phyloP scores from a whole-genome alignment of 2,329 filamentous ascomycete species.

The Fusarium sacchari region DNA sequence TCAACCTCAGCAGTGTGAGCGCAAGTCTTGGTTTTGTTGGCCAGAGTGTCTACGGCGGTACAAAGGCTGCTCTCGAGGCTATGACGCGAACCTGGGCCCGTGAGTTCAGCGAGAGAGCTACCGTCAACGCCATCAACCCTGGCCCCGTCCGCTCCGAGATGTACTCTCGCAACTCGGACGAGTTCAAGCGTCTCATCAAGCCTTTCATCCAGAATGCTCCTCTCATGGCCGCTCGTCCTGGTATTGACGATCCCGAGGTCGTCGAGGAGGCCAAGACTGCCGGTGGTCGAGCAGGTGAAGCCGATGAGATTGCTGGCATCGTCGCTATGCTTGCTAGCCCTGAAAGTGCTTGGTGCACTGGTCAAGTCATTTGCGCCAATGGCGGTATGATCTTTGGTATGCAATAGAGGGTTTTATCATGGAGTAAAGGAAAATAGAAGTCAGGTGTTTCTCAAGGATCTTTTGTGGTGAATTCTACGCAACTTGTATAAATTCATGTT shows the following conservation, averaged over 20 bases:
- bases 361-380: conserved; percentile 45
- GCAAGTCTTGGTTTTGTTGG: conserved; percentile 59
- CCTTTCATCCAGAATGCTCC: conserved; percentile 45
- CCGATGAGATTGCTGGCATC: conserved; percentile 40
- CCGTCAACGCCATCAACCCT: conserved; percentile 65
- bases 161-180: conserved; percentile 52
- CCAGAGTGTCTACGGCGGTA: conserved; percentile 63
- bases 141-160: conserved; percentile 62
- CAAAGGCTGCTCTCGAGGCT: conserved; percentile 64
- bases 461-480: conserved; percentile 10
- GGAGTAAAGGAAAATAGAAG: conserved; percentile 9
- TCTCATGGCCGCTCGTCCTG: conserved; percentile 39
- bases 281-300: conserved; percentile 42
- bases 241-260: conserved; percentile 38
- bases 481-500: not conserved
- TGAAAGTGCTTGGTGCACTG: conserved; percentile 43
- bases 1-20: conserved; percentile 63
- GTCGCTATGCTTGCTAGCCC: conserved; percentile 42
- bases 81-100: conserved; percentile 66
- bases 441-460: conserved; percentile 1
- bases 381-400: conserved; percentile 45
- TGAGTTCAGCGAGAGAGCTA: conserved; percentile 61
- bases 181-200: conserved; percentile 44
- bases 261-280: conserved; percentile 44
- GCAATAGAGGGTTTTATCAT: conserved; percentile 30